Conservation (phyloP, 2,329 filamentous ascomycete genomes). For the Ampelomyces quisqualis region DNA sequence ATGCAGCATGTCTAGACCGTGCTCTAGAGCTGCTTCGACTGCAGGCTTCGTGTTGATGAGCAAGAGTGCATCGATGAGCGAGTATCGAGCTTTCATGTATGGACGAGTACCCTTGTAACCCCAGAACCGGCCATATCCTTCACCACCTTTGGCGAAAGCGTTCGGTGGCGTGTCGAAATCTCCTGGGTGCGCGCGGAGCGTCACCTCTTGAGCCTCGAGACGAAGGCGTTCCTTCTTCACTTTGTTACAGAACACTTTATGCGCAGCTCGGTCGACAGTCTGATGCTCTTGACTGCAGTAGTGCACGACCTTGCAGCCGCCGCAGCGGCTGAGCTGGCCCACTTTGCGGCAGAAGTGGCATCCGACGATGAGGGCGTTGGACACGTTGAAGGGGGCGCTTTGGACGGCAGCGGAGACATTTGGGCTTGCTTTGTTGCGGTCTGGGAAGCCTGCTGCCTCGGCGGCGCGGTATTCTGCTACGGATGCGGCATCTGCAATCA, state of each 20-base stretch:
- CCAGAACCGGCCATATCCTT: constrained; percentile 1
- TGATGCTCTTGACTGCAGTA: constrained; percentile 54
- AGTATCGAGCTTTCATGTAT: constrained; percentile 4
- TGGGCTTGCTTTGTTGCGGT: neutral
- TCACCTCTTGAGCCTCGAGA: constrained; percentile 32
- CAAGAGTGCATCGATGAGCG: neutral
- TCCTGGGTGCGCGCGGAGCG: constrained; percentile 26
- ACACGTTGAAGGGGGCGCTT: neutral
- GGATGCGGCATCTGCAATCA: neutral
- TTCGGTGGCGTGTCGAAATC: constrained; percentile 34
- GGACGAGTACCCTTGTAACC: neutral
- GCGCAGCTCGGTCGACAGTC: constrained; percentile 15
- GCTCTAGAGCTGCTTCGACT: constrained; percentile 36
- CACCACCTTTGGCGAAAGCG: constrained; percentile 17
- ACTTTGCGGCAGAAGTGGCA: constrained; percentile 1
- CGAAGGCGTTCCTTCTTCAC: constrained; percentile 37
- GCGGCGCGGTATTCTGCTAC: neutral
- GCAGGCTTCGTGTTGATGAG: constrained; percentile 33
- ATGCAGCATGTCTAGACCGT: constrained; percentile 48
- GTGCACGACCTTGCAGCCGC: constrained; percentile 46
- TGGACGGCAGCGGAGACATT: neutral
- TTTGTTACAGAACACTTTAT: constrained; percentile 47
- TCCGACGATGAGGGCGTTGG: constrained; percentile 1
- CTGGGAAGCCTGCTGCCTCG: neutral
- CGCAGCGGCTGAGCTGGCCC: constrained; percentile 41